These are phyloP conservation scores for Talaromyces sp. DNA, from an alignment of 2,329 filamentous ascomycete species.

Conservation along the genomic window DNA sequence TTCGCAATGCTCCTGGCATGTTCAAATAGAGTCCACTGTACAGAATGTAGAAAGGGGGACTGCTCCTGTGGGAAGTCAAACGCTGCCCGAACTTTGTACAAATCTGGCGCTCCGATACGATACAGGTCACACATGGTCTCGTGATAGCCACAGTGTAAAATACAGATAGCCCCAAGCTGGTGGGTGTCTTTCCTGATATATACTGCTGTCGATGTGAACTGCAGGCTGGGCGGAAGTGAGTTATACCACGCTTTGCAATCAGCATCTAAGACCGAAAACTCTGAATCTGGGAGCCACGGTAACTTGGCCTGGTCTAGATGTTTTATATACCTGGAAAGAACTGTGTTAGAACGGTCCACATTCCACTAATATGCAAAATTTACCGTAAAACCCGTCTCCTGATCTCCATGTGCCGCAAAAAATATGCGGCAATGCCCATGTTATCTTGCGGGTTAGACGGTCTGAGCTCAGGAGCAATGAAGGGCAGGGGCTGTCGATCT, in stretches of 20 bases:
- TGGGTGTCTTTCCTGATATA: not conserved
- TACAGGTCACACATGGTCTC: not conserved
- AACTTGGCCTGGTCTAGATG: not conserved
- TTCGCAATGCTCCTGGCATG: not conserved
- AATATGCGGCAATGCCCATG: not conserved
- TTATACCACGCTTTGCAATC: not conserved
- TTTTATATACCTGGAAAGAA: not conserved
- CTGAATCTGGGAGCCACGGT: not conserved
- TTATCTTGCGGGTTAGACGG: not conserved
- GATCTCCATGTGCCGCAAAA: not conserved
- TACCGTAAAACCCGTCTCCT: not conserved
- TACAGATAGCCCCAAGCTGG: not conserved
- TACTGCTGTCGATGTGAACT: not conserved
- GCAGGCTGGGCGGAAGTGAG: not conserved
- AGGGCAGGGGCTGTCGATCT: not conserved
- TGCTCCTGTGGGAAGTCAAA: not conserved
- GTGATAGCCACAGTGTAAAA: not conserved
- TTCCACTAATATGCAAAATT: not conserved
- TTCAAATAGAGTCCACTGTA: not conserved
- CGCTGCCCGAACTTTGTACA: not conserved
- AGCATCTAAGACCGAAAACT: not conserved
- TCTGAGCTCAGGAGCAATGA: not conserved
- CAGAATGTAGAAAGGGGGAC: not conserved
- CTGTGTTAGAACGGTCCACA: not conserved
- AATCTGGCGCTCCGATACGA: not conserved